Evolutionary conservation across 2,329 filamentous ascomycete species (phyloP).

Genomic region (Periglandula ipomoeae): DNA sequence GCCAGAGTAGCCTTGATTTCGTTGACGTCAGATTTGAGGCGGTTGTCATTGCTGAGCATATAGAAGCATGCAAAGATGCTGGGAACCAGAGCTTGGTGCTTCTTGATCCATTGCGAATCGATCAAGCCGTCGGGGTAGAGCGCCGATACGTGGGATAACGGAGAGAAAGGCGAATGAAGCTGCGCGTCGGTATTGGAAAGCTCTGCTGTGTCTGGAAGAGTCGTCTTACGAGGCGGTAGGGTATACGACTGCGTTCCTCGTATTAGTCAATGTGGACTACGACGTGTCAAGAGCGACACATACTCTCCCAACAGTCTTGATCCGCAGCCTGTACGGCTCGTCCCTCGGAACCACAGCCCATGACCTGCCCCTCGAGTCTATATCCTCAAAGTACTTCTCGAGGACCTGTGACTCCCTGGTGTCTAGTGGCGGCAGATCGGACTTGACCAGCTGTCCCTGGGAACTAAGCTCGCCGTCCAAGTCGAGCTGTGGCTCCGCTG

Average conservation of each 20-base stretch:
- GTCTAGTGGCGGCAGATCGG: conserved; percentile 59
- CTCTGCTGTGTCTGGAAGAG: conserved; percentile 42
- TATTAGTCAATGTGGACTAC: conserved; percentile 17
- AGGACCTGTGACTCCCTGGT: conserved; percentile 57
- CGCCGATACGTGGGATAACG: conserved; percentile 70
- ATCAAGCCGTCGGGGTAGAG: conserved; percentile 88
- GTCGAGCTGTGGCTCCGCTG: conserved; percentile 29
- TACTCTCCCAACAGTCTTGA: conserved; percentile 76
- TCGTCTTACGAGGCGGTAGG: conserved; percentile 49
- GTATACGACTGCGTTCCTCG: conserved; percentile 36
- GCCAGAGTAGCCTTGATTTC: conserved; percentile 59
- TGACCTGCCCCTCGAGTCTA: conserved; percentile 54
- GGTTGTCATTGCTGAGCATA: conserved; percentile 69
- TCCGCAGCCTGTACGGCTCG: conserved; percentile 51
- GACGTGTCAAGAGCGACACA: conserved; percentile 20
- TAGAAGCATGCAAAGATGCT: conserved; percentile 78
- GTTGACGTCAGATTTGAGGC: conserved; percentile 80
- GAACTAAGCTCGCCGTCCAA: conserved; percentile 45
- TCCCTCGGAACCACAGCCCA: conserved; percentile 55
- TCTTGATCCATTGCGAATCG: conserved; percentile 72
- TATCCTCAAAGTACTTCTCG: conserved; percentile 53
- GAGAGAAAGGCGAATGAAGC: conserved; percentile 89
- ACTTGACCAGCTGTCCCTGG: conserved; percentile 53
- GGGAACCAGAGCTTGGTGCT: conserved; percentile 79
- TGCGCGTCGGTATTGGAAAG: conserved; percentile 38